These are phyloP conservation scores for Chalara sp. DNA, from an alignment of 2,329 filamentous ascomycete genomes.

Conservation along the genomic window DNA sequence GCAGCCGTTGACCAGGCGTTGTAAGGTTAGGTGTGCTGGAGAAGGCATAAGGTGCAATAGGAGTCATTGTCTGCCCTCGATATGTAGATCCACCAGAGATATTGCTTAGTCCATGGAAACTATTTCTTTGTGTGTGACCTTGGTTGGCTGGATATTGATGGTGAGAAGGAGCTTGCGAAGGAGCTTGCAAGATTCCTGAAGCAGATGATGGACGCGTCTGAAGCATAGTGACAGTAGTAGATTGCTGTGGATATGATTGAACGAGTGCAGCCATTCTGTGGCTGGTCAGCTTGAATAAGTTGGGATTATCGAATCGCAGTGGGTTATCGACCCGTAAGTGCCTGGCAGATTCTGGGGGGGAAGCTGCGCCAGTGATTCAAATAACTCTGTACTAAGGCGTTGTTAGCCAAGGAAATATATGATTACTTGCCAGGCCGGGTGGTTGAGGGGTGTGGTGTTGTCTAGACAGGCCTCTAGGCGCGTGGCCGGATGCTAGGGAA, in stretches of 20 bases:
- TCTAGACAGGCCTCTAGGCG: too few species aligned
- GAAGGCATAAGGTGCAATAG: constrained; percentile 73
- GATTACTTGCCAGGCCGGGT: too few species aligned
- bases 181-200: constrained; percentile 39
- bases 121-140: constrained; percentile 40
- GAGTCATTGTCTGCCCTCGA: constrained; percentile 42
- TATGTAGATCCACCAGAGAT: constrained; percentile 38
- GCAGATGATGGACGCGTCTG: constrained; percentile 64
- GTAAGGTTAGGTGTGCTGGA: constrained; percentile 60
- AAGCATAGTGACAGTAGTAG: constrained; percentile 67
- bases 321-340: constrained; percentile 2
- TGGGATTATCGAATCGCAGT: too few species aligned
- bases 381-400: too few species aligned
- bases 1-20: constrained; percentile 30
- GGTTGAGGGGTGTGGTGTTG: too few species aligned
- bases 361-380: neutral
- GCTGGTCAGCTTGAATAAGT: constrained; percentile 2
- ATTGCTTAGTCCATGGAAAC: constrained; percentile 43
- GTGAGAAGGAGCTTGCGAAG: constrained; percentile 25
- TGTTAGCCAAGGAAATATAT: constrained; percentile 1
- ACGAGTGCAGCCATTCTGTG: constrained; percentile 77
- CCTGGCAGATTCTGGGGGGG: constrained; percentile 6
- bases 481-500: too few species aligned
- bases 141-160: constrained; percentile 42
- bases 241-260: constrained; percentile 73